Conservation (phyloP, 495 filamentous ascomycete species). For the Xylaria sp. region DNA sequence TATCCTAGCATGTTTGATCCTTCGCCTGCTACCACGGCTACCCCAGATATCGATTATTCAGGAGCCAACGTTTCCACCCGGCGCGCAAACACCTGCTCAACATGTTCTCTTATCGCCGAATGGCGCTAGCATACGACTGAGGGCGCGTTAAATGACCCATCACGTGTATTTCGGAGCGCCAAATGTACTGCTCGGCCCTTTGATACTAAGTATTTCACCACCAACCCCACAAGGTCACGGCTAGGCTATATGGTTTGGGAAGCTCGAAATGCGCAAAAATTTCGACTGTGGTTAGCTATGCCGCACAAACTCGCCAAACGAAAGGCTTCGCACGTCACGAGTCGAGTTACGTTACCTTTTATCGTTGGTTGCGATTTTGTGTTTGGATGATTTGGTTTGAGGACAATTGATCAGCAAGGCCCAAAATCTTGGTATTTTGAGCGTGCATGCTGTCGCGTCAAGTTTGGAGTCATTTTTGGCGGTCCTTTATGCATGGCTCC, state of each 20-base stretch:
- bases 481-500: neutral
- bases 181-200: neutral
- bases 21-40: slow-evolving; percentile 4
- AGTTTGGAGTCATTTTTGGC: neutral
- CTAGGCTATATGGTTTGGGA: slow-evolving; percentile 4
- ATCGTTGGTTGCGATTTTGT: neutral
- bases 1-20: slow-evolving; percentile 15
- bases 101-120: neutral
- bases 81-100: neutral
- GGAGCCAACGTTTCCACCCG: neutral
- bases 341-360: slow-evolving; percentile 20
- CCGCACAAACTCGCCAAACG: neutral
- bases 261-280: slow-evolving; percentile 1
- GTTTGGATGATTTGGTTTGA: neutral
- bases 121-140: neutral
- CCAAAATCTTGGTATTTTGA: neutral
- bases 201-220: neutral
- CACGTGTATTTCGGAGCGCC: neutral
- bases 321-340: slow-evolving; percentile 12
- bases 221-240: slow-evolving; percentile 8
- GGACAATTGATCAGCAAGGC: neutral
- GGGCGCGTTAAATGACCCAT: neutral
- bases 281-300: neutral
- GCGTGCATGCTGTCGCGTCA: neutral
- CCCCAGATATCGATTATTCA: neutral